Base-by-base conservation (phyloP, 208 protist species). In the Leishmania braziliensis region DNA sequence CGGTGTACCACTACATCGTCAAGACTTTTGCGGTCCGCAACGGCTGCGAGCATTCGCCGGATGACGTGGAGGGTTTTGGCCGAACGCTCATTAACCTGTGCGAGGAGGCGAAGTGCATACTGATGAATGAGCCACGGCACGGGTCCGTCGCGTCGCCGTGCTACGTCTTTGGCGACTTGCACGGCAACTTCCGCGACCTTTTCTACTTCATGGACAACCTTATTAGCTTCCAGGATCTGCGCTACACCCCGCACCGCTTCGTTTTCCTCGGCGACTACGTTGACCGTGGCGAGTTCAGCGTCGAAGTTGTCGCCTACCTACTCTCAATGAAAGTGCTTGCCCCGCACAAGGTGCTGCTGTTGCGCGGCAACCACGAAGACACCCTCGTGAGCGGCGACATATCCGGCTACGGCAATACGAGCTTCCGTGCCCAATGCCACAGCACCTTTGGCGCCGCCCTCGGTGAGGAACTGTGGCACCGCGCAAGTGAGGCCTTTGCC, bases 181-280 rank as follows among this genome's bases (percentile, higher is more conserved):
- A 99, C 89, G 97, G 97, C 76, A 99, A 99, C 91, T 98, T 97
- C 81, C 85, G 89, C 65, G 97, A 99, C 74, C 89, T 99, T 39
- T 97, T 98, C 87, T 98, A 98, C 85, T 99, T 98, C 81, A 91
- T 97, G 81, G 90, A 95, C 78, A 95, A 98, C 68, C 88, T 98
- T 54, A 93, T 98, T 48, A 93, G 92, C 80, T 98, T 98, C 84
- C 91, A 97, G 74, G 93, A 97, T 73, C 88, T 98, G 43, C 93
- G 94, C 84, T 98, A 98, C 94, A 97, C 95, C 54, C 93, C 96
- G 63, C 92, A 96, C 78, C 91, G 92, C 23, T 99, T 99, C 81
- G 87, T 99, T 33, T 99, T 99, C 80, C 93, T 99, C n/a, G 99
- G 96, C 54, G 98, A 99, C 89, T 99, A 99, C 89, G 99, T 99